Conservation (phyloP, 192 early-diverging fungal species). For the Backusella tarrabulga region DNA sequence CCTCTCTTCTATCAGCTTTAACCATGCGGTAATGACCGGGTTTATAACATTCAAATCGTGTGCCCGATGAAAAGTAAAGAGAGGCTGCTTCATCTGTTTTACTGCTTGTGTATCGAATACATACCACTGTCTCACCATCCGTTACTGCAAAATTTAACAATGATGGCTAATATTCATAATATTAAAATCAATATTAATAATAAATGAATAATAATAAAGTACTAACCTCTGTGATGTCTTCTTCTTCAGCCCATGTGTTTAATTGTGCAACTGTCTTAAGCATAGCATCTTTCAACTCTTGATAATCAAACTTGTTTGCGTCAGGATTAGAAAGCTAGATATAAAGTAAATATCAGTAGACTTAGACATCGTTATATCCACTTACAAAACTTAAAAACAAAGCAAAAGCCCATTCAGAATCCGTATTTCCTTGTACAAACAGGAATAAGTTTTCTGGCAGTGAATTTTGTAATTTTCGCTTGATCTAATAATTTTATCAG, state of each 20-base stretch:
- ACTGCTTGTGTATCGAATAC: constrained; percentile 74
- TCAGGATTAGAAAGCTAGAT: constrained; percentile 39
- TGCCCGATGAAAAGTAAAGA: constrained; percentile 79
- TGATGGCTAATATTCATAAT: constrained; percentile 47
- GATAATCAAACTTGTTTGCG: constrained; percentile 51
- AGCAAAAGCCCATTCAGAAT: constrained; percentile 82
- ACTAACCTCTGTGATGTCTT: constrained; percentile 49
- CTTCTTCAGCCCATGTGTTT: constrained; percentile 68
- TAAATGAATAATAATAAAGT: background rate
- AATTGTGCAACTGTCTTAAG: constrained; percentile 72
- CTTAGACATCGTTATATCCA: background rate
- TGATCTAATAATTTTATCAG: constrained; percentile 46
- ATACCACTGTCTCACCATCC: constrained; percentile 74
- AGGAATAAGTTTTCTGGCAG: constrained; percentile 68
- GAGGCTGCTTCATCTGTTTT: constrained; percentile 66
- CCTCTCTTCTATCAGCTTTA: constrained; percentile 69
- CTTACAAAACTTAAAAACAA: constrained; percentile 72
- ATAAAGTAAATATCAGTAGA: background rate
- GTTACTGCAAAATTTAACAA: constrained; percentile 83
- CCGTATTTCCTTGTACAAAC: constrained; percentile 74
- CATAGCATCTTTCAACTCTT: constrained; percentile 68
- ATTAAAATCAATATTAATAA: background rate
- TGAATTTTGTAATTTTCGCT: constrained; percentile 60
- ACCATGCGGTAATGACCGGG: constrained; percentile 73
- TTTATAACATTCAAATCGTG: constrained; percentile 63